Evolutionary conservation across 805 yeast genomes (phyloP).

Genomic region (Saturnispora besseyi): DNA sequence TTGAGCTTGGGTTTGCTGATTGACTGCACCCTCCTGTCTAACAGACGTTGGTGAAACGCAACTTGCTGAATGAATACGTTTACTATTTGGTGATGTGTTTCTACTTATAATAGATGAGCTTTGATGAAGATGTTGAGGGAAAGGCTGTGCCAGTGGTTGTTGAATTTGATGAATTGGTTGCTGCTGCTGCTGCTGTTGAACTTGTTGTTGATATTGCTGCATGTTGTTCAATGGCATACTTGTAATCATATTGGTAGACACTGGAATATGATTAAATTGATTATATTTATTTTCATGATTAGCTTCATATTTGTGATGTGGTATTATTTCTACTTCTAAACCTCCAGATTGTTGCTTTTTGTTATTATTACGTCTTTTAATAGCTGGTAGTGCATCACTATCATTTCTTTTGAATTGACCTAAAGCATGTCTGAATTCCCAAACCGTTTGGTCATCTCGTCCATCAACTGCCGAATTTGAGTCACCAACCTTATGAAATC

Average conservation of each 20-base stretch:
- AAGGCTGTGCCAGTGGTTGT: neutral
- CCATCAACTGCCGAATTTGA: slow-evolving; percentile 21
- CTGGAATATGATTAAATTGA: neutral
- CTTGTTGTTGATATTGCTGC: neutral
- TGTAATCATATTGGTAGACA: neutral
- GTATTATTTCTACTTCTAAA: neutral
- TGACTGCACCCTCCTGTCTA: neutral
- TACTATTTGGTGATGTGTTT: neutral
- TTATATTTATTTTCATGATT: neutral
- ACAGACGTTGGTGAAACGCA: neutral
- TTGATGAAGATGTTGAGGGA: neutral
- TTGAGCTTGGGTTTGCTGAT: slow-evolving; percentile 7
- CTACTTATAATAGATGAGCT: neutral
- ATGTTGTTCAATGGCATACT: neutral
- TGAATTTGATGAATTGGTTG: neutral
- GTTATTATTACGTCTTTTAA: slow-evolving; percentile 36
- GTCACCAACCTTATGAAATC: slow-evolving; percentile 74
- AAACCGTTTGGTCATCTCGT: slow-evolving; percentile 22
- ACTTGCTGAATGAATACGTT: neutral
- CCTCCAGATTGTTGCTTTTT: neutral
- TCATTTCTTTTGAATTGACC: slow-evolving; percentile 44
- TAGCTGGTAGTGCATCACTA: slow-evolving; percentile 35
- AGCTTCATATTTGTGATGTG: neutral
- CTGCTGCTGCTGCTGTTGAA: neutral
- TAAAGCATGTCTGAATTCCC: slow-evolving; percentile 49